Percentiles rank a stretch among this genome's conserved stretches.
These are phyloP conservation scores for Suillus variegatus DNA, from an alignment of 768 basidiomycete genomes.

Conservation along the genomic window DNA sequence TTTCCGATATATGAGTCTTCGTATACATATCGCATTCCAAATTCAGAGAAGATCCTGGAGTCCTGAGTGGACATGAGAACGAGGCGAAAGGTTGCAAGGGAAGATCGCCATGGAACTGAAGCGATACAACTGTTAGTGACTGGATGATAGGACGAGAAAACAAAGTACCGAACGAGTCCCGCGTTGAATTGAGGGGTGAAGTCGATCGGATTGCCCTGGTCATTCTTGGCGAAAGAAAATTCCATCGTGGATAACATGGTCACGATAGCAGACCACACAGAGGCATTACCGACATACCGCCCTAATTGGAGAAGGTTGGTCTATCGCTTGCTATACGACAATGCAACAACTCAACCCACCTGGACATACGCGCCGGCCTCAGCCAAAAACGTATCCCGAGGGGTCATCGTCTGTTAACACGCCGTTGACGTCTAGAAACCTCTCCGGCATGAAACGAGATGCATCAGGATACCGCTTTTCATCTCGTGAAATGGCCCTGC, in stretches of 20 bases:
- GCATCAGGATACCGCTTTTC: constrained; percentile 12
- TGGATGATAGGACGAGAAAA: neutral
- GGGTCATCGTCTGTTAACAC: constrained; percentile 24
- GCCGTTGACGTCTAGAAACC: constrained; percentile 9
- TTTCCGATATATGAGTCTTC: neutral
- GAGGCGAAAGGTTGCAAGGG: constrained; percentile 2
- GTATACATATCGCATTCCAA: neutral
- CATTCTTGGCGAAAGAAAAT: constrained; percentile 21
- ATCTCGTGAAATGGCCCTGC: constrained; percentile 10
- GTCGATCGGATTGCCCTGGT: constrained; percentile 22
- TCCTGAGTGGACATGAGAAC: neutral
- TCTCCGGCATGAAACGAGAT: constrained; percentile 14
- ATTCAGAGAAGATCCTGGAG: neutral
- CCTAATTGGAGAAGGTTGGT: constrained; percentile 6
- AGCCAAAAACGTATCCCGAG: constrained; percentile 34
- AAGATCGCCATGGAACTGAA: neutral
- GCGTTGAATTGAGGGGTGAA: constrained; percentile 1
- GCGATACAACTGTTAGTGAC: neutral
- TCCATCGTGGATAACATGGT: constrained; percentile 24
- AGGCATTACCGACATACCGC: constrained; percentile 23
- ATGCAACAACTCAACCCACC: neutral
- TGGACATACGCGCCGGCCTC: constrained; percentile 34
- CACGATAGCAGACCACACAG: constrained; percentile 25
- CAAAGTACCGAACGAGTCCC: constrained; percentile 3
- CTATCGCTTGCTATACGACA: no score